phyloP scores from a whole-genome alignment of 108 stramenopile genomes.

The Fistulifera pelliculosa region DNA sequence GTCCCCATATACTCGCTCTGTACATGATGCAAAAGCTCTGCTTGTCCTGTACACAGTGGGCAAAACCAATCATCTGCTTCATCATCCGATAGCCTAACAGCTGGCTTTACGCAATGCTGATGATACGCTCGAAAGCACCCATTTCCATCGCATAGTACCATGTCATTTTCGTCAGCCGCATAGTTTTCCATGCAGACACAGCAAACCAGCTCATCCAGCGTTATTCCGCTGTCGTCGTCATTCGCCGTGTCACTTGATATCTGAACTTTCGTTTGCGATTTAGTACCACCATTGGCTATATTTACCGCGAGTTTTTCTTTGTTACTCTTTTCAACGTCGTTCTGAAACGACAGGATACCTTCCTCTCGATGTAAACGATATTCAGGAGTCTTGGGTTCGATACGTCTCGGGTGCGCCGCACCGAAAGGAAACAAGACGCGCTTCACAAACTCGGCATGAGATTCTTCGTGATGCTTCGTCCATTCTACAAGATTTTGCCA shows the following conservation, averaged over 20 bases:
- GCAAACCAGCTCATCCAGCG: slow-evolving; percentile 63
- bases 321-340: no score
- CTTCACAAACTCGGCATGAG: slow-evolving; percentile 2
- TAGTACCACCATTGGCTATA: no score
- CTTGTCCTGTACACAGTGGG: slow-evolving; percentile 48
- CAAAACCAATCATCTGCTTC: slow-evolving; percentile 73
- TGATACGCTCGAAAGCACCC: slow-evolving; percentile 78
- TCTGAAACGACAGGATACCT: background rate
- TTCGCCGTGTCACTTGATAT: slow-evolving; percentile 2
- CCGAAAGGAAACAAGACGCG: slow-evolving; percentile 38
- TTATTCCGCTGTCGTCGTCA: slow-evolving; percentile 44
- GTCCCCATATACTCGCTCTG: slow-evolving; percentile 54
- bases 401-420: slow-evolving; percentile 11
- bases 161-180: slow-evolving; percentile 39
- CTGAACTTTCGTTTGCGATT: slow-evolving; percentile 2
- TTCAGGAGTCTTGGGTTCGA: slow-evolving; percentile 31
- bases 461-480: slow-evolving; percentile 1
- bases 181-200: slow-evolving; percentile 54
- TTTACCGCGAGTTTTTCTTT: no score
- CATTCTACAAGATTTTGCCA: slow-evolving; percentile 9
- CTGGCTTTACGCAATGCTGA: slow-evolving; percentile 65
- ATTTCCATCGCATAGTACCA: slow-evolving; percentile 34
- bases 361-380: background rate
- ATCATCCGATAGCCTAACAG: slow-evolving; percentile 38
- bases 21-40: slow-evolving; percentile 33